These are phyloP conservation scores for Chrysosporium queenslandicum DNA, from an alignment of 2,329 filamentous ascomycete genomes.

Conservation along the genomic window DNA sequence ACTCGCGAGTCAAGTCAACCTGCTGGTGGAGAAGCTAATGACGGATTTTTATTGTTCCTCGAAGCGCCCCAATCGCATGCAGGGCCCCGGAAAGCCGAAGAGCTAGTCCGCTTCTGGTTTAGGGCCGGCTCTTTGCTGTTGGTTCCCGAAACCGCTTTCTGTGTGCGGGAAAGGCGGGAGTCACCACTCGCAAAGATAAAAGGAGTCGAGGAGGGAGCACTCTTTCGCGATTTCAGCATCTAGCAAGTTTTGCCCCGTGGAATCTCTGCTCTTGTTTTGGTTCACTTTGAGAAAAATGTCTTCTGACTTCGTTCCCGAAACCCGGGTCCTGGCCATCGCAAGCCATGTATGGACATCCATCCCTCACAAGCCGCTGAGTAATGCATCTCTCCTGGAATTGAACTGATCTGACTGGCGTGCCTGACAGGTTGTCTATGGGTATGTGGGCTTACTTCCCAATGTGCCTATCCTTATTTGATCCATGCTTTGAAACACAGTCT, in stretches of 20 bases:
- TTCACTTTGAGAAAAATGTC: slow-evolving; percentile 20
- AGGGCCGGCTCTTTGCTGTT: not conserved
- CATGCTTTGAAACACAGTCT: too few relatives aligned
- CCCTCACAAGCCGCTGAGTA: not conserved
- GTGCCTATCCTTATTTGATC: not conserved
- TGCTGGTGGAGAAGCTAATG: too few relatives aligned
- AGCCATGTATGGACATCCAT: slow-evolving; percentile 67
- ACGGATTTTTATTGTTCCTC: not conserved
- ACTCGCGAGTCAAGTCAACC: too few relatives aligned
- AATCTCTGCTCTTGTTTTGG: not conserved
- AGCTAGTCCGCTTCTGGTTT: not conserved
- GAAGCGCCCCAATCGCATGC: not conserved
- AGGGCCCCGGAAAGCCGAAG: not conserved
- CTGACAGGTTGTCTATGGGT: slow-evolving; percentile 46
- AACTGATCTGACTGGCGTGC: slow-evolving; percentile 1
- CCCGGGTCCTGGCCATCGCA: slow-evolving; percentile 71
- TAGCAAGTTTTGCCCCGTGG: not conserved
- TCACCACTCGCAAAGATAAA: too few relatives aligned
- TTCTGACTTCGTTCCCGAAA: slow-evolving; percentile 46
- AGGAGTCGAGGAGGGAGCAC: too few relatives aligned
- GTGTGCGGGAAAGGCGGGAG: not conserved
- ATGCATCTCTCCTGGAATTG: slow-evolving; percentile 19
- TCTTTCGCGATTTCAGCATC: too few relatives aligned
- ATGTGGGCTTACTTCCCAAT: slow-evolving; percentile 5
- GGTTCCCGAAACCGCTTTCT: not conserved